Conservation (phyloP, 768 basidiomycete species). For the Austroboletus eburneus region DNA sequence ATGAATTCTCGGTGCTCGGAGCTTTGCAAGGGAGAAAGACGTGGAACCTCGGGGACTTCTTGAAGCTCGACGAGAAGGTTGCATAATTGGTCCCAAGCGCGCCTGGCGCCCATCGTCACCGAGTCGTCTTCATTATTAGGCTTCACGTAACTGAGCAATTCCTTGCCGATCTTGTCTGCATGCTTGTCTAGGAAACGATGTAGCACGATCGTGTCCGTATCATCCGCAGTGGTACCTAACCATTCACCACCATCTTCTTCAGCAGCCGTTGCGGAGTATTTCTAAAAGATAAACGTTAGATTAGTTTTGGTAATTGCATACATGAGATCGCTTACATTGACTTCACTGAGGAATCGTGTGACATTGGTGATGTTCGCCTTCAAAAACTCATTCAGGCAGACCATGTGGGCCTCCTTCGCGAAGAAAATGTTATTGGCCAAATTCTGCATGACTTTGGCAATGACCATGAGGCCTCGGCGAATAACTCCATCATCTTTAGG, state of each 20-base stretch:
- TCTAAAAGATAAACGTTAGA: constrained; percentile 26
- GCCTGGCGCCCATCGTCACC: constrained; percentile 61
- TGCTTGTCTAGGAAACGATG: constrained; percentile 84
- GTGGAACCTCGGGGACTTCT: constrained; percentile 62
- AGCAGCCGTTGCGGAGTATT: constrained; percentile 38
- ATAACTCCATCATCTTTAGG: constrained; percentile 58
- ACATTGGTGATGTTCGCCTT: constrained; percentile 65
- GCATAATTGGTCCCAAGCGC: constrained; percentile 82
- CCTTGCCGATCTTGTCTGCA: constrained; percentile 84
- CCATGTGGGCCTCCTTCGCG: constrained; percentile 87
- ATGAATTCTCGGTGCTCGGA: constrained; percentile 59
- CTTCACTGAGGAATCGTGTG: constrained; percentile 71
- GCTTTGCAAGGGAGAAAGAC: constrained; percentile 45
- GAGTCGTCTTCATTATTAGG: constrained; percentile 51
- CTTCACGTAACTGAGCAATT: constrained; percentile 69
- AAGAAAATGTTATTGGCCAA: constrained; percentile 93
- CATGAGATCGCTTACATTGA: constrained; percentile 47
- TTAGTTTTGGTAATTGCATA: neutral
- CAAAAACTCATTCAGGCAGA: constrained; percentile 71
- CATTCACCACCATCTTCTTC: constrained; percentile 69
- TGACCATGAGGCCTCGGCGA: constrained; percentile 76
- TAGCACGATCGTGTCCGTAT: constrained; percentile 77
- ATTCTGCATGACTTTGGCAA: constrained; percentile 91
- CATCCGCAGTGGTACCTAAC: constrained; percentile 73
- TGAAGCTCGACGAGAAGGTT: constrained; percentile 76